Conservation (phyloP, 495 filamentous ascomycete genomes). For the Trichocladium antarcticum region DNA sequence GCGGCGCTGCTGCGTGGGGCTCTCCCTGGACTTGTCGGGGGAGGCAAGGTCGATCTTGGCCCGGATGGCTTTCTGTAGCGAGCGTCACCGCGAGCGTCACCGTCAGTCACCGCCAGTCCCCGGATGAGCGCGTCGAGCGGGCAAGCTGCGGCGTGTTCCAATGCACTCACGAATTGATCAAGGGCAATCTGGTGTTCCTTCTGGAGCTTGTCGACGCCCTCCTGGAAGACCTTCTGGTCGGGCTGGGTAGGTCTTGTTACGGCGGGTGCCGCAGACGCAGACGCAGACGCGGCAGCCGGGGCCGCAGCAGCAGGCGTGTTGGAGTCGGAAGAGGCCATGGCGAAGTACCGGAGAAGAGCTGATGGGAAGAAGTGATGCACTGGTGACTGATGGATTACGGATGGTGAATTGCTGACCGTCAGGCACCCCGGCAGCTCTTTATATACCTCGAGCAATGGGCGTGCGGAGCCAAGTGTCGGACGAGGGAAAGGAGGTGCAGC, state of each 20-base stretch:
- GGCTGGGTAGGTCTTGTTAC: slow-evolving; percentile 60
- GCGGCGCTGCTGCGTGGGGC: slow-evolving; percentile 61
- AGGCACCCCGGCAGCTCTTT: neutral
- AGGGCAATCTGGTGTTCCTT: slow-evolving; percentile 67
- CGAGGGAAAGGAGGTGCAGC: no score
- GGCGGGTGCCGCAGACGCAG: slow-evolving; percentile 38
- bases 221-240: slow-evolving; percentile 59
- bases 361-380: neutral
- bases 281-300: slow-evolving; percentile 38
- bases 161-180: slow-evolving; percentile 60
- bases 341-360: slow-evolving; percentile 3
- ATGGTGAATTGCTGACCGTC: no score
- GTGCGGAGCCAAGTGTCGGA: no score
- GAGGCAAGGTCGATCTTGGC: slow-evolving; percentile 70
- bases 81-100: neutral
- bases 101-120: no score
- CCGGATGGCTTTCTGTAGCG: slow-evolving; percentile 62
- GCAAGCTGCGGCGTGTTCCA: no score
- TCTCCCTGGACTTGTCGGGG: slow-evolving; percentile 57
- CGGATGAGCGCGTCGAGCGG: no score
- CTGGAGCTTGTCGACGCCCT: slow-evolving; percentile 60
- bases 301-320: slow-evolving; percentile 33
- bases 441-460: neutral
- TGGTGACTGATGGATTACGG: no score
- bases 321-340: slow-evolving; percentile 34